A percentile compares a stretch with the other conserved stretches of the same genome.
phyloP scores from a whole-genome alignment of 177 flowering plant genomes.

The Vitis hybrid region DNA sequence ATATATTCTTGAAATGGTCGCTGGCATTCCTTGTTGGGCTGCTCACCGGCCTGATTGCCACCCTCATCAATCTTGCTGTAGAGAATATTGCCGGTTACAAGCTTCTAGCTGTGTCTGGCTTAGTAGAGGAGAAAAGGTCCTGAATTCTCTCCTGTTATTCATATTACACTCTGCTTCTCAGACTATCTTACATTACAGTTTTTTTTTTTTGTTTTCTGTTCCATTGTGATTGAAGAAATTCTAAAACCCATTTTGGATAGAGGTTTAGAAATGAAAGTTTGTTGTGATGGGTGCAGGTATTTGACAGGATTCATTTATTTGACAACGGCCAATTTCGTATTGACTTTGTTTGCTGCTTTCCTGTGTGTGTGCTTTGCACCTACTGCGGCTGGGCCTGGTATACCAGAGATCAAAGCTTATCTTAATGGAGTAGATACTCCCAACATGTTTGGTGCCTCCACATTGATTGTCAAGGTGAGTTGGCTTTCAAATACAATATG shows the following conservation, averaged over 20 bases:
- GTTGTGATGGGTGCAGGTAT: slow-evolving; percentile 49
- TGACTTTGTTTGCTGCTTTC: slow-evolving; percentile 61
- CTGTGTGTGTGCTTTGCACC: slow-evolving; percentile 82
- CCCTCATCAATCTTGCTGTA: slow-evolving; percentile 85
- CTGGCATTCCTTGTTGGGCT: slow-evolving; percentile 81
- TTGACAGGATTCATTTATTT: slow-evolving; percentile 54
- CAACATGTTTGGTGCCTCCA: slow-evolving; percentile 78
- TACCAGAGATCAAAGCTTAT: slow-evolving; percentile 95
- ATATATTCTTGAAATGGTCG: slow-evolving; percentile 75
- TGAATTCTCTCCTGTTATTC: not conserved
- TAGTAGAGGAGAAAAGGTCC: slow-evolving; percentile 54
- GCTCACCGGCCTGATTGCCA: slow-evolving; percentile 74
- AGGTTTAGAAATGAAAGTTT: not conserved
- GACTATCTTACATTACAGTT: too few species aligned
- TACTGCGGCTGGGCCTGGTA: slow-evolving; percentile 97
- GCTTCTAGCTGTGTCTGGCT: slow-evolving; percentile 46
- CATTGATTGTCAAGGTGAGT: slow-evolving; percentile 81
- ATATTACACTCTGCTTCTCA: too few species aligned
- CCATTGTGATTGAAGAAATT: not conserved
- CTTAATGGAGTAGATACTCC: slow-evolving; percentile 93
- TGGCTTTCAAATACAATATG: not conserved
- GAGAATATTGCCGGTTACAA: slow-evolving; percentile 92
- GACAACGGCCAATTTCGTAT: slow-evolving; percentile 53
- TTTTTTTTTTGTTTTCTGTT: too few species aligned
- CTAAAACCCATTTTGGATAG: slow-evolving; percentile 1